Percentiles rank a stretch among this genome's conserved stretches.
phyloP scores from a whole-genome alignment of 257 asterid genomes.

The Verbascum thapsus region DNA sequence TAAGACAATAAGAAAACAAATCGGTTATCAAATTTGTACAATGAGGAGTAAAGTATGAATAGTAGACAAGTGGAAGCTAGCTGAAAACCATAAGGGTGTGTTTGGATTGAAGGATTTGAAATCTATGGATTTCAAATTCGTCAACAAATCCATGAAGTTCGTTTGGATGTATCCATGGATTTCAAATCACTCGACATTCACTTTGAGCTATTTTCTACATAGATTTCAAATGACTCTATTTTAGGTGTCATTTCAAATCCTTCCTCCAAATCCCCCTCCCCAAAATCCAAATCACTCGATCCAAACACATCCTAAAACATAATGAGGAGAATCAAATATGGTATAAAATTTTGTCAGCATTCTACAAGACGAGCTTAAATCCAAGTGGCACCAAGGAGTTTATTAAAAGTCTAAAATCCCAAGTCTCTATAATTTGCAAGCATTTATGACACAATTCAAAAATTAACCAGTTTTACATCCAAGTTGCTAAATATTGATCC shows the following conservation, averaged over 20 bases:
- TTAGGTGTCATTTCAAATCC: too few relatives aligned
- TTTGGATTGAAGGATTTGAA: too few relatives aligned
- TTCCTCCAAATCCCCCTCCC: too few relatives aligned
- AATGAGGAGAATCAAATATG: not conserved
- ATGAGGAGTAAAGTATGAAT: not conserved
- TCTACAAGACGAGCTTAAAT: not conserved
- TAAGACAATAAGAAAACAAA: slow-evolving; percentile 34
- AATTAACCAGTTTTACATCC: not conserved
- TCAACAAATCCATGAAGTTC: too few relatives aligned
- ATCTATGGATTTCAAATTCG: too few relatives aligned
- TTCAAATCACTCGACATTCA: too few relatives aligned
- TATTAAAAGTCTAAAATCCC: not conserved
- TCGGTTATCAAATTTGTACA: slow-evolving; percentile 17
- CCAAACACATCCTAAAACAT: too few relatives aligned
- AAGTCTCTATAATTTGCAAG: not conserved
- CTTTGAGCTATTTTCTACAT: too few relatives aligned
- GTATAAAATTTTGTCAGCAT: not conserved
- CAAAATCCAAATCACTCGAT: too few relatives aligned
- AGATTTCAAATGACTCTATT: too few relatives aligned
- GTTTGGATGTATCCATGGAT: too few relatives aligned
- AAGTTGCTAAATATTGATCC: not conserved
- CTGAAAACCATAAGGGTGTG: not conserved
- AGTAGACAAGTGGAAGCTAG: not conserved
- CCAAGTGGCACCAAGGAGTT: not conserved
- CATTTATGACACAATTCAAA: slow-evolving; percentile 1